Conservation (phyloP, 1,139 yeast genomes). For the Pichia sp. region DNA sequence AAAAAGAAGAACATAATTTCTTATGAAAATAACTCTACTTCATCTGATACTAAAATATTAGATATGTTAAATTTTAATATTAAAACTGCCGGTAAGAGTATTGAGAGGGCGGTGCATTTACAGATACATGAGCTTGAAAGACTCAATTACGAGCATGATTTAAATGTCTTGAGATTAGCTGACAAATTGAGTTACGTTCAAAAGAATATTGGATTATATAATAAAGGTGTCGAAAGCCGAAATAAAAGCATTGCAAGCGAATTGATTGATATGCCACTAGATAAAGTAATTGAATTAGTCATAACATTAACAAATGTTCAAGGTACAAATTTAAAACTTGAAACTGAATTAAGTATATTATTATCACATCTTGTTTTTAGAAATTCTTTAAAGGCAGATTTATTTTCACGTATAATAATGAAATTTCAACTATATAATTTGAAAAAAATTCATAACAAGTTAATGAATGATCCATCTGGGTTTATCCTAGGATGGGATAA, state of each 20-base stretch:
- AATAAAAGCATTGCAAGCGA: constrained; percentile 4
- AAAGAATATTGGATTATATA: constrained; percentile 8
- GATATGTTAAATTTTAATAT: not conserved
- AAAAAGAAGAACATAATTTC: not conserved
- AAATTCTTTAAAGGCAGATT: constrained; percentile 10
- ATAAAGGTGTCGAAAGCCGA: not conserved
- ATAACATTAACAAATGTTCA: not conserved
- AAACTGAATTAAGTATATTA: constrained; percentile 14
- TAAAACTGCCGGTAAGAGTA: not conserved
- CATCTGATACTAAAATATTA: not conserved
- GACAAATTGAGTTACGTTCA: constrained; percentile 9
- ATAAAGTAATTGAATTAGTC: constrained; percentile 3
- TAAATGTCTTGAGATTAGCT: constrained; percentile 6
- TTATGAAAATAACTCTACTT: too few species aligned
- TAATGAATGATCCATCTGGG: constrained; percentile 11
- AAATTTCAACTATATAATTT: constrained; percentile 15
- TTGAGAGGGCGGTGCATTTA: constrained; percentile 1
- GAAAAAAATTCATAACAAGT: constrained; percentile 11
- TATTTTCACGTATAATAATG: constrained; percentile 18
- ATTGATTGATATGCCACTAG: constrained; percentile 9
- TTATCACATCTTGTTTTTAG: constrained; percentile 20
- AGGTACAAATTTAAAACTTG: not conserved
- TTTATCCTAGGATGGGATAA: constrained; percentile 12
- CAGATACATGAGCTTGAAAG: constrained; percentile 7
- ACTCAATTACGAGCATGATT: constrained; percentile 2